Evolutionary conservation across 2,329 filamentous ascomycete genomes (phyloP), one percentile per base, ranked within the genome.

Genomic region (Blumeriella jaapii): DNA sequence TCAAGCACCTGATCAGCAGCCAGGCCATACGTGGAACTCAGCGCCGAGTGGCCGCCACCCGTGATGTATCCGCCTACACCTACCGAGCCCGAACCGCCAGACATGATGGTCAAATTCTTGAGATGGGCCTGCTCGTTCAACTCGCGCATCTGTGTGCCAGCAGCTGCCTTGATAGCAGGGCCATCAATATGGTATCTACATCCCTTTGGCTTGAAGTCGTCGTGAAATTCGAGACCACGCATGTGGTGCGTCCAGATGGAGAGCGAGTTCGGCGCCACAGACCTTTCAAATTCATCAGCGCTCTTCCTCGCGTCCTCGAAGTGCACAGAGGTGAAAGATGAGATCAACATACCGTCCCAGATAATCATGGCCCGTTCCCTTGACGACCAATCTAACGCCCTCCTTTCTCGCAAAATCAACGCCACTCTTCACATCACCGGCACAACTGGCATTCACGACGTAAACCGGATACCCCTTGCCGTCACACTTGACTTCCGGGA

Each of bases 1-100:
- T 75, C 62, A 3, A 80, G 54, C 2, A 74, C 68, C 26, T 78
- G 67, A 45, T 81, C 77, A 1, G 69, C 71, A 2, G 59, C 75
- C n/a, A 82, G 55, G 0, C 77, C 76, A 42, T 68, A 69, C 1
- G 57, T 60, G 0, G 70, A 65, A 0, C 60, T 56, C 1, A 79
- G 55, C 0, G 69, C 53, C 0, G 63, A 67, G 51, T 81, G 75
- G 0, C 76, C 76, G 2, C 71, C 76, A 0, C 74, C 74, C 10
- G 72, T 71, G 2, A 67, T 59, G 34, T 72, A 81, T 0, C 75
- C 76, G 5, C 72, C 74, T 0, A 74, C 59, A 0, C 70, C 68
- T 2, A 81, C 74, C 0, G 66, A 67, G 27, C 63, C 64, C 23
- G 63, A 65, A 2, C 63, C 63, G 2, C 74, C 74, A 1, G 67